A percentile compares a stretch with the other conserved stretches of the same genome.
Evolutionary conservation across 1,284 basidiomycete species (phyloP).

Genomic region (Ustilago tritici): DNA sequence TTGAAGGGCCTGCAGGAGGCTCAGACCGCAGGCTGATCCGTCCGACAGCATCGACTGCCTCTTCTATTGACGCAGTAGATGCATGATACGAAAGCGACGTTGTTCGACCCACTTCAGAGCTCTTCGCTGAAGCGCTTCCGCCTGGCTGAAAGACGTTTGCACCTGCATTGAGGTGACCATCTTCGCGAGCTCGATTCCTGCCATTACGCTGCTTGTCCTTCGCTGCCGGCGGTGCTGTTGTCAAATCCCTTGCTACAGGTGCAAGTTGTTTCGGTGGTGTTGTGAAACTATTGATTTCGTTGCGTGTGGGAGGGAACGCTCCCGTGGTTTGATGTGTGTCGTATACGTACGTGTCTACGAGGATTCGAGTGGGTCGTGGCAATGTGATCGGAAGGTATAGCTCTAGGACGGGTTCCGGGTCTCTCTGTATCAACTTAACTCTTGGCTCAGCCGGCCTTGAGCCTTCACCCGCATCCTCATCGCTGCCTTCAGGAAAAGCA

Average conservation of each 20-base stretch:
- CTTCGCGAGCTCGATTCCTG: not conserved
- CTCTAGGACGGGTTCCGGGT: constrained; percentile 25
- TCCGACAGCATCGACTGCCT: not conserved
- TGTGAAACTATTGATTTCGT: too few species aligned
- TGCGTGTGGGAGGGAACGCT: constrained; percentile 3
- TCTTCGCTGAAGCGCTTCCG: not conserved
- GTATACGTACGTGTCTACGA: constrained; percentile 21
- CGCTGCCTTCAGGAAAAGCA: constrained; percentile 3
- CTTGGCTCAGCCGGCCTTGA: constrained; percentile 12
- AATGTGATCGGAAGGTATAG: constrained; percentile 31
- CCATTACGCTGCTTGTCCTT: constrained; percentile 1
- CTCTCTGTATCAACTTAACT: constrained; percentile 17
- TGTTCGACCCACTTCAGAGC: not conserved
- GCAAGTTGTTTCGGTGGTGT: not conserved
- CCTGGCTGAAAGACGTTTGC: constrained; percentile 30
- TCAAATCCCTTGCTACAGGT: not conserved
- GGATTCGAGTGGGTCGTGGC: constrained; percentile 27
- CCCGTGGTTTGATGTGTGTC: not conserved
- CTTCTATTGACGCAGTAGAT: not conserved
- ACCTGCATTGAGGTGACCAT: constrained; percentile 18
- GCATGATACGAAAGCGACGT: not conserved
- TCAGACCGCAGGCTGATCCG: not conserved
- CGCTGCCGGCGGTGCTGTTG: not conserved
- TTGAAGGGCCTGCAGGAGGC: not conserved
- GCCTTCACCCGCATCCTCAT: not conserved